Evolutionary conservation across 148 eudicot genomes (phyloP).

Genomic region (Camellia granthamiana): DNA sequence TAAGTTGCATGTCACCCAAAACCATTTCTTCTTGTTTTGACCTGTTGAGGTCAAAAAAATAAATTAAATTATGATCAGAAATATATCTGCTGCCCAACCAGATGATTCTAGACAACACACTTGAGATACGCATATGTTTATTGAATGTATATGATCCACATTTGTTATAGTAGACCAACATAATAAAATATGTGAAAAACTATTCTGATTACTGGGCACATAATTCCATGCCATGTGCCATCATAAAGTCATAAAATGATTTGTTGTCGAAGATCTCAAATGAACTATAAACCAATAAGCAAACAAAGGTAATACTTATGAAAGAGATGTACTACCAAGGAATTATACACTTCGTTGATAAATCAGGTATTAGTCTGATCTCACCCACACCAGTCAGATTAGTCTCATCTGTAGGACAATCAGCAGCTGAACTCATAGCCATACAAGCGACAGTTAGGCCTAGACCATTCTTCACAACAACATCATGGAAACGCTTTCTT

Average conservation of each 20-base stretch:
- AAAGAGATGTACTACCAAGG: constrained; percentile 62
- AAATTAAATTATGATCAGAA: neutral
- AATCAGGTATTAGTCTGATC: constrained; percentile 84
- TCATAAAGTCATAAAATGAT: too few relatives aligned
- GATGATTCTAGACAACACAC: neutral
- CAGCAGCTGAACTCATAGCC: constrained; percentile 75
- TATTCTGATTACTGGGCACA: neutral
- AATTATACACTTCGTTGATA: constrained; percentile 67
- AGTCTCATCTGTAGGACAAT: constrained; percentile 76
- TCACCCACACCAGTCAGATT: constrained; percentile 80
- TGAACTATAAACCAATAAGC: too few relatives aligned
- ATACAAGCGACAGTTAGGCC: constrained; percentile 82
- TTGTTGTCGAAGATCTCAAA: too few relatives aligned
- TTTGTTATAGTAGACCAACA: neutral
- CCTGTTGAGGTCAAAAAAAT: constrained; percentile 42
- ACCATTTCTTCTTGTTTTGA: constrained; percentile 80
- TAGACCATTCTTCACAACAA: constrained; percentile 70
- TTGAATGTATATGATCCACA: neutral
- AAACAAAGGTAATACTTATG: neutral
- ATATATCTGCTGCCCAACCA: neutral
- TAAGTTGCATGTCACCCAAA: constrained; percentile 84
- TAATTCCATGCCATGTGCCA: too few relatives aligned
- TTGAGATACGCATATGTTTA: neutral
- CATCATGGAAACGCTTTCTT: constrained; percentile 57
- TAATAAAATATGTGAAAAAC: neutral